Base-by-base conservation (phyloP, 768 basidiomycete species). In the Trametes meyenii region DNA sequence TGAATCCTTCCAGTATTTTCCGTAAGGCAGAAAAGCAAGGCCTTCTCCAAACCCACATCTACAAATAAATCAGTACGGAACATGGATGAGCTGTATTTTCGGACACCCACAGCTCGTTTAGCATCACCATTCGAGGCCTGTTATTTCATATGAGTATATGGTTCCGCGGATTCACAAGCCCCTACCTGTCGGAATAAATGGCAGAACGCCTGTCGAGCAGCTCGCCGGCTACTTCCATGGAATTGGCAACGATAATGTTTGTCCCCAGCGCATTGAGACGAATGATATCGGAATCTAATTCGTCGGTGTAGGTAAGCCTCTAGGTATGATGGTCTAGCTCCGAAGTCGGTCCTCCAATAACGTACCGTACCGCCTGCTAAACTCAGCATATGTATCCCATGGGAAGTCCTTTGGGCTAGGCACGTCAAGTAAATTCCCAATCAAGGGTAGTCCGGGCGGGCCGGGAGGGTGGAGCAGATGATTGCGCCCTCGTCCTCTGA, bases 201-300 rank as follows among this genome's bases (percentile, higher is more conserved):
- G 64, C 40, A 4, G 67, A 65, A 21, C 69, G 59, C 56, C 67
- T 70, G 0, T 73, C 72, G 17, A 74, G 62, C 13, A 74, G 57
- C 7, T 72, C 71, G 11, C 50, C 36, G 19, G 68, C 71, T 5
- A 54, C 63, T 23, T 66, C 48, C 3, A 56, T 35, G 0, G 70
- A 65, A 62, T 73, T 74, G n/a, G 71, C 62, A 49, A 75, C 65
- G 51, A 74, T 56, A 38, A 72, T 64, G 42, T 60, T 60, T 52
- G 54, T 60, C 5, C 59, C 59, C 24, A 60, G 10, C n/a, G 52
- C 52, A 24, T 53, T 48, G 24, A 60, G 44, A 11, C 51, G 59
- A 21, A 60, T 54, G 16, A 60, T 48, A 21, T 60, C 59, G 45
- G 59, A 60, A 24, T 60, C 59, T 60, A 8, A 8, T 8, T 11